These are phyloP conservation scores for Phytomonas francai DNA, from an alignment of 208 protist genomes.

Conservation along the genomic window DNA sequence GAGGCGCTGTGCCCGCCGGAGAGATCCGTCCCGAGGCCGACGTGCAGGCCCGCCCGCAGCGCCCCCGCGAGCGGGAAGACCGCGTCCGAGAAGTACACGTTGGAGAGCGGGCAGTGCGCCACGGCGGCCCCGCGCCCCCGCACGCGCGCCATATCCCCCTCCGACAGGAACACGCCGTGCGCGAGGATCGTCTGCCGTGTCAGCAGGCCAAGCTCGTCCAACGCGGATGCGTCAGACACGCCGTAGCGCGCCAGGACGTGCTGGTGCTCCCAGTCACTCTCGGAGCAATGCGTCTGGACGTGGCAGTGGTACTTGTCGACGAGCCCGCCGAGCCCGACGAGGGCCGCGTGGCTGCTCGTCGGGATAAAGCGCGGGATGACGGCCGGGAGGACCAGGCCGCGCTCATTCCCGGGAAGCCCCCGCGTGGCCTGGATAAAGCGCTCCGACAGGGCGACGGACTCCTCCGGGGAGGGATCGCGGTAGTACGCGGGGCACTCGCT, in stretches of 20 bases:
- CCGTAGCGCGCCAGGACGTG: constrained; percentile 79
- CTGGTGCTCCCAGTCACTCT: constrained; percentile 85
- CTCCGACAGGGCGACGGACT: constrained; percentile 50
- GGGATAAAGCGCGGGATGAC: constrained; percentile 93
- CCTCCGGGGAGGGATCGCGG: constrained; percentile 61
- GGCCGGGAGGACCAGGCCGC: constrained; percentile 63
- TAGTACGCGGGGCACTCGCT: constrained; percentile 86
- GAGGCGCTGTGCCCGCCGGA: constrained; percentile 83
- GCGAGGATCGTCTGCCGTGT: constrained; percentile 80
- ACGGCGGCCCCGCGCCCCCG: constrained; percentile 51
- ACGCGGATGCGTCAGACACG: constrained; percentile 82
- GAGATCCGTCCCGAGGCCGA: constrained; percentile 93
- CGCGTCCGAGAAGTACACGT: constrained; percentile 83
- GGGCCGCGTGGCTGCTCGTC: constrained; percentile 76
- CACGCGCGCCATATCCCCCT: constrained; percentile 77
- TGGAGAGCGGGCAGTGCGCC: constrained; percentile 91
- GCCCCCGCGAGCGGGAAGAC: constrained; percentile 60
- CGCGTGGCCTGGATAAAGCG: constrained; percentile 57
- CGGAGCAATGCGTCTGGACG: constrained; percentile 72
- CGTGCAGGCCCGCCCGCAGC: constrained; percentile 63
- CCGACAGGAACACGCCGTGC: constrained; percentile 63
- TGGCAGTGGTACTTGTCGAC: constrained; percentile 63
- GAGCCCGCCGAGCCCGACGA: constrained; percentile 73
- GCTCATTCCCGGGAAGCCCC: constrained; percentile 34
- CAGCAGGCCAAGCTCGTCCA: constrained; percentile 79